Evolutionary conservation across 2,329 filamentous ascomycete species (phyloP), one percentile per base, ranked within the genome.

Genomic region (Orbilia oligospora): DNA sequence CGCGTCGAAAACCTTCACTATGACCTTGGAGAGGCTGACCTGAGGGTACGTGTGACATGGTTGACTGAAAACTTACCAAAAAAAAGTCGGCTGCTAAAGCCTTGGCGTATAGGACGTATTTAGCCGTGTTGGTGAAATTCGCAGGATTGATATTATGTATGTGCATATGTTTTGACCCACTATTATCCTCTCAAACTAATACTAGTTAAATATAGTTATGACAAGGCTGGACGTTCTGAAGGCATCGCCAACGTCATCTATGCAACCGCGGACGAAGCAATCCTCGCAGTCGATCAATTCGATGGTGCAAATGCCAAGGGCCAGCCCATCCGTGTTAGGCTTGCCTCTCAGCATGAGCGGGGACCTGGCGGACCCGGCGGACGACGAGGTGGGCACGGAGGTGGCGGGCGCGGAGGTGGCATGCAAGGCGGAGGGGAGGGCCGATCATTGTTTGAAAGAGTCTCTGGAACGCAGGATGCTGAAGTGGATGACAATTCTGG

Each of bases 1-100:
- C 91, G 91, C 81, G 91, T 97, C 79, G 93, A 97, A 79, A 97
- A 97, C 83, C 86, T 97, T 73, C 94, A 97, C 84, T 97, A 97
- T 84, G 94, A 97, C 78, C 88, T 97, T 80, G 94, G 92, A 12
- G 90, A 95, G 9, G 18, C 66, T 18, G 53, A 49, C 53, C 61
- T 68, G 71, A 80, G 71, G 38, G 30, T 46, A 63, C 20, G n/a
- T 30, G 1, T 20, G 38, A n/a, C 20, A 24, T n/a, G 8, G 10
- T 5, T 12, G 18, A 27, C 3, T 27, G 9, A 44, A 36, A 16
- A 38, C 20, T 27, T 27, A 4, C 8, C 27, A 4, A n/a, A 61
- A 20, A 4, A n/a, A 61, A 20, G 10, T 0, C 20, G 24, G 6
- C 8, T 6, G 22, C 56, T 61, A 61, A 61, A n/a, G 2, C 24